Evolutionary conservation across 192 early-diverging fungal genomes (phyloP), one percentile per base, ranked within the genome.

Genomic region (Kappamyces sp.): DNA sequence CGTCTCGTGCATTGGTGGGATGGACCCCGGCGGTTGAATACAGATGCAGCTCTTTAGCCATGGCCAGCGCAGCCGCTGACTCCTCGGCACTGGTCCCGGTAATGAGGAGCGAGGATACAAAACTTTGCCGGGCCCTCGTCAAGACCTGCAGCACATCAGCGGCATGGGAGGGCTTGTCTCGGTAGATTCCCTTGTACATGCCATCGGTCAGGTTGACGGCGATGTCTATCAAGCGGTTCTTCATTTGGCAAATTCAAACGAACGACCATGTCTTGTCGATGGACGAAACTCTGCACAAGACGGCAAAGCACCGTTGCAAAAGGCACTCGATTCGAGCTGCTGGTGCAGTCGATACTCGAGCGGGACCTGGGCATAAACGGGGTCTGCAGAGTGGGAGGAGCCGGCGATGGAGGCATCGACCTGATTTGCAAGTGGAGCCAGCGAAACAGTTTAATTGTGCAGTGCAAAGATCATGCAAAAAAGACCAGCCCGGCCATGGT

Each of bases 161-260:
- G 42, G 61, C 52, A 59, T 94, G 91, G 14, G 64, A 77, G 62
- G 73, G 79, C 52, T 89, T 91, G 15, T 81, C 89, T 54, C 88
- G 80, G 71, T 94, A 94, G 38, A 71, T 41, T 11, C 89, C 91
- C 36, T 76, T 76, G 66, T 91, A 94, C 76, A 93, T 84, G 14
- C 85, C 79, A 66, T 94, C 91, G 0, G 91, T 89, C 50, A 94
- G 78, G 64, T 94, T 94, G 38, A 86, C 84, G 29, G 87, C 91
- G 70, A 94, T 93, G 54, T 94, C 91, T 77, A 78, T 69, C 22
- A 22, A 9, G 49, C 49, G 22, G 9, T 35, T 51, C 22, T 12
- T 51, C 49, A 22, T 22, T 22, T 22, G 22, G 22, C 22, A 22
- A 22, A 22, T 22, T 22, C 22, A 22, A 22, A 22, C 22, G 22